Evolutionary conservation across 495 filamentous ascomycete species (phyloP).

Genomic region (Penicillium bialowiezense): DNA sequence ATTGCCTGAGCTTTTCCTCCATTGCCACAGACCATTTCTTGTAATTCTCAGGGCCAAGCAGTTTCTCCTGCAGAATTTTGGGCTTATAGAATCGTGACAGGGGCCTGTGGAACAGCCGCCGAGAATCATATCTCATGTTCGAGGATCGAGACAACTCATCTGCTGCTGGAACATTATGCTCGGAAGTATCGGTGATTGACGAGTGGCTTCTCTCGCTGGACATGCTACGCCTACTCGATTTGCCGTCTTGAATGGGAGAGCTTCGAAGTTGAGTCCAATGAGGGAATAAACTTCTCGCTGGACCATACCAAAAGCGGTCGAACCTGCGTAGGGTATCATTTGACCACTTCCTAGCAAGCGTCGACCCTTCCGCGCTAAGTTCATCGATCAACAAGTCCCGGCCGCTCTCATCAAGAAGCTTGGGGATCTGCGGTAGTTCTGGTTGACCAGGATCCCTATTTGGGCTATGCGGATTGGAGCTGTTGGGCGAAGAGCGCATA

Average conservation of each 20-base stretch:
- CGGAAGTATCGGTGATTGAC: background rate
- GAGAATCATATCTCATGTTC: background rate
- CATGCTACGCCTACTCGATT: background rate
- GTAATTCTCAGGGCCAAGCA: conserved; percentile 11
- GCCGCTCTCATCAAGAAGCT: background rate
- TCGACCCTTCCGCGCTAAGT: background rate
- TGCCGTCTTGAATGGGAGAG: background rate
- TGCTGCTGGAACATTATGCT: background rate
- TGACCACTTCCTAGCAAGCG: background rate
- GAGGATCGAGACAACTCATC: background rate
- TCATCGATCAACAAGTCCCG: background rate
- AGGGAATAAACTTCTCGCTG: background rate
- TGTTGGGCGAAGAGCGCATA: background rate
- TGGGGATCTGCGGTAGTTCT: background rate
- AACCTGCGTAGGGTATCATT: background rate
- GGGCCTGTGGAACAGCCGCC: background rate
- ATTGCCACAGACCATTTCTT: background rate
- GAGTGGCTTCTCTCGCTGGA: background rate
- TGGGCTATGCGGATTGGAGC: background rate
- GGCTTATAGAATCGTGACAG: background rate
- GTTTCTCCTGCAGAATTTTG: background rate
- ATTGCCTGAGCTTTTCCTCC: background rate
- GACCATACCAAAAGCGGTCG: background rate
- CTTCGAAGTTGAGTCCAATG: background rate
- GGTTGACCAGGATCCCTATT: background rate